These are phyloP conservation scores for Paraconiothyrium brasiliense DNA, from an alignment of 2,329 filamentous ascomycete species.

Conservation along the genomic window DNA sequence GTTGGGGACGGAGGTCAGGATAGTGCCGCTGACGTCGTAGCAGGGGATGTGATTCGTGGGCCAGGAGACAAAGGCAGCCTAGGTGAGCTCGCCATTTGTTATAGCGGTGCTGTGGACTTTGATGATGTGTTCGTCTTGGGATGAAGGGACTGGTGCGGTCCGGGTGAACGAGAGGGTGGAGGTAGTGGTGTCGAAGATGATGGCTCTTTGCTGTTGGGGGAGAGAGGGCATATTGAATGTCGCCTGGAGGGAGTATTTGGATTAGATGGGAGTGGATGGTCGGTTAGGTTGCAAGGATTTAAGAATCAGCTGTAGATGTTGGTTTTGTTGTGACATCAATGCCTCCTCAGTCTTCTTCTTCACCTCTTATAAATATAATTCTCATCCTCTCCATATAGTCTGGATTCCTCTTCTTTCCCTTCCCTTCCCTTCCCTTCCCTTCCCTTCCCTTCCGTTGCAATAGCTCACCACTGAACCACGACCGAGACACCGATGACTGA, in stretches of 20 bases:
- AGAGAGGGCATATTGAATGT: conserved; percentile 9
- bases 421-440: neutral
- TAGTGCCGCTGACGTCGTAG: too few species aligned
- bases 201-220: conserved; percentile 27
- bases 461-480: neutral
- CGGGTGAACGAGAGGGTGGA: neutral
- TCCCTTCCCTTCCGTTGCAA: too few species aligned
- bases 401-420: neutral
- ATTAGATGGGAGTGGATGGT: neutral
- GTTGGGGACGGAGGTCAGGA: too few species aligned
- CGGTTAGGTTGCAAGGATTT: neutral
- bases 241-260: neutral
- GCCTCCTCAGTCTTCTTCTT: neutral
- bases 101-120: too few species aligned
- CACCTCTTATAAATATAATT: neutral
- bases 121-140: too few species aligned
- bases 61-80: too few species aligned
- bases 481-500: conserved; percentile 5
- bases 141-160: too few species aligned
- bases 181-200: conserved; percentile 31
- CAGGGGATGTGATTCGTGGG: too few species aligned
- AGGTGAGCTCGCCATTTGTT: too few species aligned
- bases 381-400: neutral
- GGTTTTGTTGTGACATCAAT: neutral
- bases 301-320: neutral